These are phyloP conservation scores for Termitomyces sp. DNA, from an alignment of 768 basidiomycete genomes.

Conservation along the genomic window DNA sequence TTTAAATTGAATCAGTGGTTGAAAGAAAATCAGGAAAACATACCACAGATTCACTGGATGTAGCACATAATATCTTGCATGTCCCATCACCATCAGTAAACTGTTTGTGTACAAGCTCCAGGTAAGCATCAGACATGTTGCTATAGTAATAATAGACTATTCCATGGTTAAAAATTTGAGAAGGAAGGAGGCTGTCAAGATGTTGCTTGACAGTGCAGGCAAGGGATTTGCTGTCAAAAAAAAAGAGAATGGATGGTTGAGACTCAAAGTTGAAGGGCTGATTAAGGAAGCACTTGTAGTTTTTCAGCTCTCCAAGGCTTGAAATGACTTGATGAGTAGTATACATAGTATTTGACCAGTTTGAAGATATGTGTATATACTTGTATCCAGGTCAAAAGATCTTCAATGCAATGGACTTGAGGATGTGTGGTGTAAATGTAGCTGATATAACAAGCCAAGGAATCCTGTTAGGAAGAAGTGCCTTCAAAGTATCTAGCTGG, in stretches of 20 bases:
- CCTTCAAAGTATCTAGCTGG: neutral
- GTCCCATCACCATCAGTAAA: conserved; percentile 13
- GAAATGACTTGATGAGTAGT: conserved; percentile 22
- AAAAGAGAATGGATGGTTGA: conserved; percentile 13
- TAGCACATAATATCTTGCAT: conserved; percentile 22
- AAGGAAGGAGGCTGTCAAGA: conserved; percentile 10
- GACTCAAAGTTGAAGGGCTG: conserved; percentile 5
- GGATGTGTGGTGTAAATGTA: conserved; percentile 22
- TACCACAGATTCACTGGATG: neutral
- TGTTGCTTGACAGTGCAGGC: conserved; percentile 2
- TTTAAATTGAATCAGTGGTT: neutral
- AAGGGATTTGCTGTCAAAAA: neutral
- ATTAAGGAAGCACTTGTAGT: conserved; percentile 23
- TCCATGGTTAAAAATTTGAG: neutral
- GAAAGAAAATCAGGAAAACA: neutral
- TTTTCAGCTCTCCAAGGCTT: conserved; percentile 15
- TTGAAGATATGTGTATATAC: conserved; percentile 18
- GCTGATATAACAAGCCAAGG: conserved; percentile 6
- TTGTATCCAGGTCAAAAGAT: neutral
- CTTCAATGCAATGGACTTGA: conserved; percentile 7
- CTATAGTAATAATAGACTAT: conserved; percentile 23
- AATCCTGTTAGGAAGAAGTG: neutral
- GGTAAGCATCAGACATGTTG: conserved; percentile 24
- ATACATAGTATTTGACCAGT: conserved; percentile 26
- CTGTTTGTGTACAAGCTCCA: conserved; percentile 12